Evolutionary conservation across 371 early-diverging fungal species (phyloP).

Genomic region (Mucor mucedo): DNA sequence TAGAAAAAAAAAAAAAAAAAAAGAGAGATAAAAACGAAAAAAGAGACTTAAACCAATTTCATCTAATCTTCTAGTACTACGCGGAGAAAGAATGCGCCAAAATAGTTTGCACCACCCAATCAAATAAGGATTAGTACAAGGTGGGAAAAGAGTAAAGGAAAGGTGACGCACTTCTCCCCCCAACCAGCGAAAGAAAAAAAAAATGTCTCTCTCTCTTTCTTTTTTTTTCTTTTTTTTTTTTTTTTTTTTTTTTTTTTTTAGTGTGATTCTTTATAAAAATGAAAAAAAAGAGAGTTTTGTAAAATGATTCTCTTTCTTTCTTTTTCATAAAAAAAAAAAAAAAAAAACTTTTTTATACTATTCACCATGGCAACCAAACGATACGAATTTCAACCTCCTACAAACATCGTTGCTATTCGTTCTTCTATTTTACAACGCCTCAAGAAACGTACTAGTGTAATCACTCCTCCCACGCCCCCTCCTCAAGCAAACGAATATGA

Average conservation of each 20-base stretch:
- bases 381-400: slow-evolving; percentile 40
- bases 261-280: background rate
- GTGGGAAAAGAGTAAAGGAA: background rate
- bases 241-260: background rate
- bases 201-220: background rate
- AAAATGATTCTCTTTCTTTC: background rate
- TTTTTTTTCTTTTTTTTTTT: background rate
- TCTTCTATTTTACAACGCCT: slow-evolving; percentile 39
- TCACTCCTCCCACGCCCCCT: slow-evolving; percentile 12
- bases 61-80: background rate
- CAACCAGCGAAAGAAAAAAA: slow-evolving; percentile 6
- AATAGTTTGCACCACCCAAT: background rate
- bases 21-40: background rate
- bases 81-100: background rate
- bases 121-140: background rate
- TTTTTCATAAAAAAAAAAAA: slow-evolving; percentile 1
- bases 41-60: background rate
- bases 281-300: background rate
- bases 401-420: slow-evolving; percentile 43
- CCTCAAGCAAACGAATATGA: slow-evolving; percentile 5
- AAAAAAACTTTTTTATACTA: slow-evolving; percentile 3
- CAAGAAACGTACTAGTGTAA: slow-evolving; percentile 29
- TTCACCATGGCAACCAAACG: slow-evolving; percentile 18
- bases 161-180: background rate
- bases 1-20: background rate